Conservation (phyloP, 805 yeast species). For the Zygosaccharomyces gambellarensis region DNA sequence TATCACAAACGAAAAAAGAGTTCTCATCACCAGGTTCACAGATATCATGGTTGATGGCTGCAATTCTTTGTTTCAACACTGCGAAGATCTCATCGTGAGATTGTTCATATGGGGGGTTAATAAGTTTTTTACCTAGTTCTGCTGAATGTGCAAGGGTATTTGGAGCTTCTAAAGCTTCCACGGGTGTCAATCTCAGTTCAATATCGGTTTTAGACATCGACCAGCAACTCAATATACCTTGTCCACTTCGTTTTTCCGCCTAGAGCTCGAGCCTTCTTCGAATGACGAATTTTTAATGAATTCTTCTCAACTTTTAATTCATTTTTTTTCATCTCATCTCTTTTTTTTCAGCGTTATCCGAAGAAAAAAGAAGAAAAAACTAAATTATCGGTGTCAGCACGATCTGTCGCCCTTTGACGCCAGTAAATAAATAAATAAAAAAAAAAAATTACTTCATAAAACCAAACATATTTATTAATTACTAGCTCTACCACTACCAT, state of each 20-base stretch:
- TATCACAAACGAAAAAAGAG: conserved; percentile 83
- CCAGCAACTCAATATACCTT: not conserved
- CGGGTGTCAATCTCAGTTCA: not conserved
- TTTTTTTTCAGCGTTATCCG: conserved; percentile 2
- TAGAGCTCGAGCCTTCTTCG: not conserved
- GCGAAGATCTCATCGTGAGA: conserved; percentile 36
- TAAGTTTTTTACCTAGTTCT: not conserved
- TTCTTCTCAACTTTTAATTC: not conserved
- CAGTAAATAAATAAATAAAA: not conserved
- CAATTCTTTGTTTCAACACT: conserved; percentile 40
- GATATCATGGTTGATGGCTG: conserved; percentile 46
- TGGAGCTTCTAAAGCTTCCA: not conserved
- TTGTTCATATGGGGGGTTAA: conserved; percentile 27
- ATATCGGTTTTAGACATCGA: conserved; percentile 2
- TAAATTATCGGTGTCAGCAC: not conserved
- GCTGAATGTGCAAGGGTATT: not conserved
- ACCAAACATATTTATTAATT: no score
- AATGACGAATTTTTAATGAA: not conserved
- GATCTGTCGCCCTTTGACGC: not conserved
- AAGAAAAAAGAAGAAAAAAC: not conserved
- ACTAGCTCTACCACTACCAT: no score
- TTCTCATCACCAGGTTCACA: conserved; percentile 77
- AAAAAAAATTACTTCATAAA: not conserved
- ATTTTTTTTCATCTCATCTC: not conserved
- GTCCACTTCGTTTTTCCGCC: not conserved